Evolutionary conservation across 164 flowering plant genomes (phyloP).

Genomic region (Tetracentron sinense): DNA sequence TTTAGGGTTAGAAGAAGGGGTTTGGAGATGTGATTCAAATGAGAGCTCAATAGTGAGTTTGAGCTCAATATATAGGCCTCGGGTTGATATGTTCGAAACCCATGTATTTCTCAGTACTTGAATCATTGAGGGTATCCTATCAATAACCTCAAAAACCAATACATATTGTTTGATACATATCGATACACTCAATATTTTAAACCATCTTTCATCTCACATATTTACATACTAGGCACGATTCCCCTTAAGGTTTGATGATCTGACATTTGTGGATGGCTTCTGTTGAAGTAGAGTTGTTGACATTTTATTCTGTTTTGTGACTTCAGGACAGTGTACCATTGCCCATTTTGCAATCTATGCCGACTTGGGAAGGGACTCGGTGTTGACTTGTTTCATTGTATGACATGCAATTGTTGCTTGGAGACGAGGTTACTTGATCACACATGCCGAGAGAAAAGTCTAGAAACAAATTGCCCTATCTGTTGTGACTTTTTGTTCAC

Average conservation of each 20-base stretch:
- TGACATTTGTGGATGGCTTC: background rate
- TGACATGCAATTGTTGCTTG: slow-evolving; percentile 93
- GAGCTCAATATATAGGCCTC: no score
- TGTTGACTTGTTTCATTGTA: slow-evolving; percentile 86
- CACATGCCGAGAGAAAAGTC: slow-evolving; percentile 82
- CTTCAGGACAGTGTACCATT: slow-evolving; percentile 82
- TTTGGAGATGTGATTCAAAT: no score
- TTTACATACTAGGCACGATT: no score
- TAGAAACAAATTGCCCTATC: slow-evolving; percentile 90
- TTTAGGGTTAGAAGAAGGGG: no score
- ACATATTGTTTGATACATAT: no score
- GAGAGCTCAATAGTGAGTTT: no score
- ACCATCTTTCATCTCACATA: no score
- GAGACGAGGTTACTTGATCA: slow-evolving; percentile 67
- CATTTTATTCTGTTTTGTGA: background rate
- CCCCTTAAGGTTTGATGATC: background rate
- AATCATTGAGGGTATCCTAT: no score
- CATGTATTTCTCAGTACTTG: no score
- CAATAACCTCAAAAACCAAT: no score
- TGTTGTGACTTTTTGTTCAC: slow-evolving; percentile 91
- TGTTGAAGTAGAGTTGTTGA: slow-evolving; percentile 5
- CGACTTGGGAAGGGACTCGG: slow-evolving; percentile 95
- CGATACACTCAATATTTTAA: no score
- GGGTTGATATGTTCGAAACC: no score
- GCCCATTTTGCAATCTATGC: slow-evolving; percentile 96